Evolutionary conservation across 768 basidiomycete genomes (phyloP), one percentile per base, ranked within the genome.

Genomic region (Tulasnella sp.): DNA sequence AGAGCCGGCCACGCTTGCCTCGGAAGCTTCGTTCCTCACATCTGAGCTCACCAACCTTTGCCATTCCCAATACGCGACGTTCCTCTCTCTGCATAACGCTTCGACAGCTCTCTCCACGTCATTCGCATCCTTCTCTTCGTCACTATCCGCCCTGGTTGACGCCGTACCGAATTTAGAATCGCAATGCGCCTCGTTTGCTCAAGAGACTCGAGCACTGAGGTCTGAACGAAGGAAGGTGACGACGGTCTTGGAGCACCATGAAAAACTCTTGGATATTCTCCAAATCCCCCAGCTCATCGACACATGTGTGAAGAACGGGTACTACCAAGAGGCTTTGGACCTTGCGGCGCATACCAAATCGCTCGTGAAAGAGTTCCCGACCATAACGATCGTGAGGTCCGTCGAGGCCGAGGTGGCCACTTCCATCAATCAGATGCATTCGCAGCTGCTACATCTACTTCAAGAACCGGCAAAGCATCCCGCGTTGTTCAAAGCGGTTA

Each of bases 261-360:
- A 95, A 70, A 93, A 93, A 71, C 79, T 98, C 61, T 79, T 87
- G 64, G 93, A 97, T 70, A 73, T 98, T 34, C 81, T 98, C 59
- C 93, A 96, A 65, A 80, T 94, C 50, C 92, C 95, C 8, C 76
- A 87, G 52, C 78, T 99, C 29, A 86, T 96, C 68, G 90, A 95
- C 69, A 89, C 91, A 1, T 97, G 92, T 68, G 87, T 96, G 13
- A 80, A 92, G 41, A 92, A 91, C 67, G 91, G 91, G 5, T 86
- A 88, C 71, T 97, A 93, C 73, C 78, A 83, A 55, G 96, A 98
- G 68, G 94, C 93, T 0, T 78, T 98, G 59, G 86, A 91, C 26
- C 78, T 98, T 41, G 79, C 86, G 4, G 74, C 79, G 24, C 92
- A 95, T 70, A 83, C 85, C 0, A 73, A 75, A 43, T 68, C 77